A percentile compares a stretch with the other conserved stretches of the same genome.
Conservation (phyloP, 2,329 filamentous ascomycete genomes). For the Claviceps pazoutovae region DNA sequence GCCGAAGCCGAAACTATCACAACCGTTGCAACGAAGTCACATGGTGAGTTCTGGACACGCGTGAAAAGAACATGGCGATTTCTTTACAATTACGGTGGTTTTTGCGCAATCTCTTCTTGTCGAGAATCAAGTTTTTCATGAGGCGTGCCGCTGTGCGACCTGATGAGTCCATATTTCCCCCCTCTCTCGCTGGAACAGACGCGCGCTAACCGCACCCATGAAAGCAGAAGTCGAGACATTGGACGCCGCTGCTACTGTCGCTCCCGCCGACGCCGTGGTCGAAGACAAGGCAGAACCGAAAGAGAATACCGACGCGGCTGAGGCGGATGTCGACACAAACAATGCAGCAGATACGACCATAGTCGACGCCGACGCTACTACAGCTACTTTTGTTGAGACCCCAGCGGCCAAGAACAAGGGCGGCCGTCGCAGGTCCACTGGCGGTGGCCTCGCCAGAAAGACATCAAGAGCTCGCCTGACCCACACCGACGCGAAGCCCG, state of each 20-base stretch:
- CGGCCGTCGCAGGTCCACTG: conserved; percentile 64
- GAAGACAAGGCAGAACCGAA: conserved; percentile 14
- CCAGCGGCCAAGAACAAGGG: conserved; percentile 28
- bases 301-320: conserved; percentile 13
- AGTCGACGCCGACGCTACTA: conserved; percentile 8
- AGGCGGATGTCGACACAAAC: conserved; percentile 41
- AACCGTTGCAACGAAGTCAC: conserved; percentile 15
- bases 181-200: background rate
- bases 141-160: background rate
- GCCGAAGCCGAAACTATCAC: conserved; percentile 13
- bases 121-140: background rate
- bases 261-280: conserved; percentile 12
- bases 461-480: conserved; percentile 59
- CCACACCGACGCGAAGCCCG: conserved; percentile 70
- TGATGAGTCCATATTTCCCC: too few relatives aligned
- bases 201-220: conserved; percentile 1
- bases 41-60: conserved; percentile 17
- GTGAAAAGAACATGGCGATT: background rate
- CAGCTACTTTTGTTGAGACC: conserved; percentile 15
- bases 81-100: background rate
- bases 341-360: conserved; percentile 13
- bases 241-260: conserved; percentile 16
- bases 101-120: background rate
- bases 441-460: conserved; percentile 70
- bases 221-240: conserved; percentile 11